These are phyloP conservation scores for Lodderomyces theae DNA, from an alignment of 1,139 yeast species.

Conservation along the genomic window DNA sequence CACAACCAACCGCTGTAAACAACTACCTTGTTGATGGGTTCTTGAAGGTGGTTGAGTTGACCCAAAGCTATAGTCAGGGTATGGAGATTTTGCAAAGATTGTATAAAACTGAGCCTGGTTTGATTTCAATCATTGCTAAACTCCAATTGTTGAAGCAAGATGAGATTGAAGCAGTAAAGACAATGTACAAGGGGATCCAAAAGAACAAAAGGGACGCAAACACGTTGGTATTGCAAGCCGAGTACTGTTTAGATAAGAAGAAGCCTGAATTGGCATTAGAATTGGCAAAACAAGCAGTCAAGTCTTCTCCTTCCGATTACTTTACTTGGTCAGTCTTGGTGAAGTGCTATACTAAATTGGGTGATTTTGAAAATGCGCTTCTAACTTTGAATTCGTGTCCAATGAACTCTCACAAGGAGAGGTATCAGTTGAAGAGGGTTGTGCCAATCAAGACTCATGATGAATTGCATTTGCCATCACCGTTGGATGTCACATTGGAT, in stretches of 20 bases:
- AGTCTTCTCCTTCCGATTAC: slow-evolving; percentile 82
- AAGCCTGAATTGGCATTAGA: slow-evolving; percentile 71
- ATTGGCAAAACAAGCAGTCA: slow-evolving; percentile 72
- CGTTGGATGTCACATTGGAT: slow-evolving; percentile 72
- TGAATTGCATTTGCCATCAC: slow-evolving; percentile 71
- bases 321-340: slow-evolving; percentile 78
- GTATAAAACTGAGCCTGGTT: slow-evolving; percentile 45
- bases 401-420: slow-evolving; percentile 72
- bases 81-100: slow-evolving; percentile 48
- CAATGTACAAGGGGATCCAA: slow-evolving; percentile 59
- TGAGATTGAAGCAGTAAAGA: slow-evolving; percentile 73
- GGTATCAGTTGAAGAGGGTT: slow-evolving; percentile 53
- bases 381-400: slow-evolving; percentile 88
- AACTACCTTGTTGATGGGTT: slow-evolving; percentile 81
- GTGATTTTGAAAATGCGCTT: slow-evolving; percentile 74
- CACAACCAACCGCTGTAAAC: slow-evolving; percentile 64
- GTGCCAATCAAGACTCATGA: slow-evolving; percentile 58
- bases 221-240: slow-evolving; percentile 60
- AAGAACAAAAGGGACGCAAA: slow-evolving; percentile 63
- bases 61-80: slow-evolving; percentile 63
- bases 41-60: slow-evolving; percentile 57
- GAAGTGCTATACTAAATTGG: slow-evolving; percentile 64
- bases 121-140: slow-evolving; percentile 55
- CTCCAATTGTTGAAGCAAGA: slow-evolving; percentile 58
- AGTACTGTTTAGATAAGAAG: slow-evolving; percentile 64